These are phyloP conservation scores for Adansonia madagascariensis DNA, from an alignment of 441 rosid species.

Conservation along the genomic window DNA sequence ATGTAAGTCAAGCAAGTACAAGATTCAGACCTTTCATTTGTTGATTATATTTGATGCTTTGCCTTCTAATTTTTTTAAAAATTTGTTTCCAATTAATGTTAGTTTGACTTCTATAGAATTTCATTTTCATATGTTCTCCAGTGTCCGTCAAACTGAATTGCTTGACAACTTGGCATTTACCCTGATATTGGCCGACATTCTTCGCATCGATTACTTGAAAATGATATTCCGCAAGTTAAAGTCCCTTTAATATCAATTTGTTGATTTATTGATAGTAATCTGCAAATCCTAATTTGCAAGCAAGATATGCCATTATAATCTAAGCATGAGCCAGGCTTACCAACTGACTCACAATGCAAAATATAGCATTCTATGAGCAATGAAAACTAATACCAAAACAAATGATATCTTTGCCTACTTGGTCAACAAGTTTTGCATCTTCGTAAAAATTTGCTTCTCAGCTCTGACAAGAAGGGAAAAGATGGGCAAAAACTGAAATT, in stretches of 20 bases:
- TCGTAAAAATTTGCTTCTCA: not conserved
- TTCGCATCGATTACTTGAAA: not conserved
- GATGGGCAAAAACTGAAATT: not conserved
- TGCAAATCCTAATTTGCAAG: not conserved
- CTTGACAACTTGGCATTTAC: not conserved
- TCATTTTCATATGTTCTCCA: not conserved
- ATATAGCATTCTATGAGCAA: too few relatives aligned
- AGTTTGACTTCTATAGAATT: not conserved
- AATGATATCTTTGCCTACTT: not conserved
- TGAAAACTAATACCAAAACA: too few relatives aligned
- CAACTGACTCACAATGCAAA: not conserved
- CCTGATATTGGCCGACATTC: not conserved
- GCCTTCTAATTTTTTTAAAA: not conserved
- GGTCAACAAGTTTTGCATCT: not conserved
- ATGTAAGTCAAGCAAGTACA: constrained; percentile 25
- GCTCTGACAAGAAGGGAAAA: not conserved
- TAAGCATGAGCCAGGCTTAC: not conserved
- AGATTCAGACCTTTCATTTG: constrained; percentile 17
- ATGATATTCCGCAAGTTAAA: not conserved
- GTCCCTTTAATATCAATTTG: not conserved
- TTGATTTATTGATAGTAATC: not conserved
- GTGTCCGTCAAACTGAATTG: not conserved
- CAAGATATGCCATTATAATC: too few relatives aligned
- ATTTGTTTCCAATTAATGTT: constrained; percentile 10
- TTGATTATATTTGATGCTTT: not conserved